Evolutionary conservation across 306 rosid genomes (phyloP).

Genomic region (Alnus glutinosa): DNA sequence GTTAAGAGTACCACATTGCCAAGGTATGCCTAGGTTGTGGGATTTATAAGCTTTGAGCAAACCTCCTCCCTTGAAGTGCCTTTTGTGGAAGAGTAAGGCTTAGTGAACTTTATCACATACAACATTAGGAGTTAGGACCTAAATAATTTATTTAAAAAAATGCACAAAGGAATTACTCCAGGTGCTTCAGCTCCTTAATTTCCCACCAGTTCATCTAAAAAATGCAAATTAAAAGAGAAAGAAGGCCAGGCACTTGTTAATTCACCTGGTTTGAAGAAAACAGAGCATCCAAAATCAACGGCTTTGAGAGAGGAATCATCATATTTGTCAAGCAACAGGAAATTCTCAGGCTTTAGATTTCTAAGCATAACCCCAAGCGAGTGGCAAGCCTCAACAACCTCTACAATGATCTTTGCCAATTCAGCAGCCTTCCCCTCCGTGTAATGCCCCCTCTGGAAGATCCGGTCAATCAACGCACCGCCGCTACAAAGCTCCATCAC

Average conservation of each 20-base stretch:
- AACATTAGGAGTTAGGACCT: neutral
- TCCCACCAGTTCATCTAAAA: neutral
- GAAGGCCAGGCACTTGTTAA: neutral
- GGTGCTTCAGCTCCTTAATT: neutral
- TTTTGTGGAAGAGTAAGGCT: too few relatives aligned
- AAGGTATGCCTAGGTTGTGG: too few relatives aligned
- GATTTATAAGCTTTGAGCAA: too few relatives aligned
- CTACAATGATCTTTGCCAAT: slow-evolving; percentile 78
- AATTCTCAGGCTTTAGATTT: slow-evolving; percentile 90
- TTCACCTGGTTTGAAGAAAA: slow-evolving; percentile 90
- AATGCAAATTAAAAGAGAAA: neutral
- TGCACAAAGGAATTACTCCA: neutral
- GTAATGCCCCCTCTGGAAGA: slow-evolving; percentile 84
- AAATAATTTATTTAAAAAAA: neutral
- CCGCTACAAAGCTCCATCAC: slow-evolving; percentile 96
- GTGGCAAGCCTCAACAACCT: slow-evolving; percentile 92
- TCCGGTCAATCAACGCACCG: slow-evolving; percentile 81
- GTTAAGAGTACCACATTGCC: too few relatives aligned
- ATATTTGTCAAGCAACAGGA: slow-evolving; percentile 79
- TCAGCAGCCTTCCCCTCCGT: slow-evolving; percentile 87
- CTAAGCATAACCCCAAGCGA: slow-evolving; percentile 94
- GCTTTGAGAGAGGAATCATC: slow-evolving; percentile 91
- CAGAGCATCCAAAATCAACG: slow-evolving; percentile 91
- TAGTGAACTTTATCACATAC: too few relatives aligned
- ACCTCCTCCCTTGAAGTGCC: too few relatives aligned